Evolutionary conservation across 805 yeast genomes (phyloP), one percentile per base, ranked within the genome.

Genomic region (Spathaspora gorwiae): DNA sequence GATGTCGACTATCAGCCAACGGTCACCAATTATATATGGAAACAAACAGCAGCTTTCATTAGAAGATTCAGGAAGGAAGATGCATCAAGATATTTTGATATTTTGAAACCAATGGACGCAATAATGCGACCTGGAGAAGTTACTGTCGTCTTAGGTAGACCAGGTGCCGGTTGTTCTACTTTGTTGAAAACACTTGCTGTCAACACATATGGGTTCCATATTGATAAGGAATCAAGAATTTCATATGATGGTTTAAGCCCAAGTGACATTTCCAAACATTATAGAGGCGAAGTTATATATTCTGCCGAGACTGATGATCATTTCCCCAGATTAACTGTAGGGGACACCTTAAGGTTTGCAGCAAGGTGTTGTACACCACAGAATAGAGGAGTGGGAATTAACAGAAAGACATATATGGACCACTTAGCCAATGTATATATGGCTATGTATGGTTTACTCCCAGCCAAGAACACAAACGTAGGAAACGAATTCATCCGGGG

Each of bases 1-100:
- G 88, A 81, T 60, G 75, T 84, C 8, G 86, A 83, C 55, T 83
- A 78, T 60, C 87, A 81, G 60, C 68, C 80, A 3, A 82, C 83
- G 3, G 77, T 80, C 4, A 54, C 71, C 19, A 82, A 79, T 52
- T 62, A 63, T 56, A 24, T 59, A 54, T 38, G 60, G 57, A 56
- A 70, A 61, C 26, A 44, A 3, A 46, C 53, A 5, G 44, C 36
- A 9, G 58, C 62, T 15, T 44, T 45, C 2, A 13, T 52, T 30
- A 49, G 59, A 44, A 34, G 47, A 3, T 42, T 58, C n/a, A 47
- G 47, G 31, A 55, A 55, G 39, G 47, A 48, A 19, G 63, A 60
- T 42, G 57, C 56, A 27, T 53, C 59, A 13, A 50, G 57, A 39
- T 61, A 54, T 49, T 64, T 64, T 45, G 64, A 64, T 40, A 65